Percentiles rank a stretch among this genome's conserved stretches.
phyloP scores from a whole-genome alignment of 108 stramenopile genomes.

The Bacterosira constricta region DNA sequence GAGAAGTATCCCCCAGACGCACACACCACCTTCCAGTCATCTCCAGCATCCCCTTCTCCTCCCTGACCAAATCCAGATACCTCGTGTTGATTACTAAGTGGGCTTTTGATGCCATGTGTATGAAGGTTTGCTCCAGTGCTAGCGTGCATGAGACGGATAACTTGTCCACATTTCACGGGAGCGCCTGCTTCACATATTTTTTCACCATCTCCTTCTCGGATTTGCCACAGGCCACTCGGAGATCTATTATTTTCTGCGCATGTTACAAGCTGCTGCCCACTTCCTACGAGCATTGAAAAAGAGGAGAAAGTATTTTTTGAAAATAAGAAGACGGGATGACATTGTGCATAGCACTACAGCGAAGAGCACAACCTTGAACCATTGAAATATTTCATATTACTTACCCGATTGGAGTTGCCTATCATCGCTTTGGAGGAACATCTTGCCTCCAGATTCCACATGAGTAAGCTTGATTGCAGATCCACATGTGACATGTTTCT shows the following conservation, averaged over 20 bases:
- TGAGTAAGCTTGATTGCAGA: slow-evolving; percentile 81
- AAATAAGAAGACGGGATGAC: too few relatives aligned
- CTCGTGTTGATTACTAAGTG: slow-evolving; percentile 81
- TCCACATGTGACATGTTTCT: slow-evolving; percentile 78
- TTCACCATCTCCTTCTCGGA: slow-evolving; percentile 63
- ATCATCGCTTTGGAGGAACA: slow-evolving; percentile 46
- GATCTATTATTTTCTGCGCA: slow-evolving; percentile 40
- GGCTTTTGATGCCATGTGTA: slow-evolving; percentile 64
- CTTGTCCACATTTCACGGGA: slow-evolving; percentile 60
- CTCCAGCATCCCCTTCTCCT: slow-evolving; percentile 78
- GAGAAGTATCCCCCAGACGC: background rate
- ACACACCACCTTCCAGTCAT: slow-evolving; percentile 81
- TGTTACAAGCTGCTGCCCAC: slow-evolving; percentile 87
- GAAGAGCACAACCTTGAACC: too few relatives aligned
- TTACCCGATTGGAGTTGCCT: slow-evolving; percentile 31
- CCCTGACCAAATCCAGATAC: slow-evolving; percentile 76
- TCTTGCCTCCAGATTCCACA: slow-evolving; percentile 55
- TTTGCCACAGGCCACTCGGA: slow-evolving; percentile 68
- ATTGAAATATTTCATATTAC: too few relatives aligned
- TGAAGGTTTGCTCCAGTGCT: slow-evolving; percentile 72
- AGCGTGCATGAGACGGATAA: slow-evolving; percentile 76
- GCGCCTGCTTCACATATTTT: slow-evolving; percentile 36
- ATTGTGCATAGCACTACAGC: too few relatives aligned
- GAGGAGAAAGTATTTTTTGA: too few relatives aligned
- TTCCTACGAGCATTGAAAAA: slow-evolving; percentile 47